Evolutionary conservation across 2,329 filamentous ascomycete species (phyloP).

Genomic region (Tolypocladium ophioglossoides): DNA sequence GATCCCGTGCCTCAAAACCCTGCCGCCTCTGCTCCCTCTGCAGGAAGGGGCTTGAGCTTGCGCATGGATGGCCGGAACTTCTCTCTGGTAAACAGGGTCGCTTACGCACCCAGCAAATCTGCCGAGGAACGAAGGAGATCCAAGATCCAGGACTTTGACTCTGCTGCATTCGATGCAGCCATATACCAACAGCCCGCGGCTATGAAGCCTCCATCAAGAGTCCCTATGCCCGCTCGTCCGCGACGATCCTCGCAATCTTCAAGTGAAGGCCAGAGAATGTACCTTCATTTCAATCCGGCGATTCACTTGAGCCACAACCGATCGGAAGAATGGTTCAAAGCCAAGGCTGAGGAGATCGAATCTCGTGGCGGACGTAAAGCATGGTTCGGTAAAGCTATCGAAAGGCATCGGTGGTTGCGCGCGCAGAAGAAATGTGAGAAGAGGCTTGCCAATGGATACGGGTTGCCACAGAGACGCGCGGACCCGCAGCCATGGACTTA

Average conservation of each 20-base stretch:
- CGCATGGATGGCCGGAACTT: neutral
- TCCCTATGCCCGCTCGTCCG: conserved; percentile 5
- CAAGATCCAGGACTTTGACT: conserved; percentile 5
- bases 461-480: neutral
- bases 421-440: conserved; percentile 8
- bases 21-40: neutral
- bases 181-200: conserved; percentile 26
- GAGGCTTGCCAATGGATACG: conserved; percentile 2
- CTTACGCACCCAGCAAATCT: neutral
- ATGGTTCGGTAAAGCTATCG: conserved; percentile 35
- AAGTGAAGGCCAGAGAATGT: conserved; percentile 22
- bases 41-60: neutral
- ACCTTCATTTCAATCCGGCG: conserved; percentile 38
- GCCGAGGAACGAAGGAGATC: neutral
- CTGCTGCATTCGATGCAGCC: conserved; percentile 23
- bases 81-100: neutral
- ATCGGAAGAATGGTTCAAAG: conserved; percentile 32
- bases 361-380: conserved; percentile 37
- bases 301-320: conserved; percentile 34
- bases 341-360: conserved; percentile 39
- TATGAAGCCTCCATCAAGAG: conserved; percentile 12
- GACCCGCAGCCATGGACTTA: conserved; percentile 19
- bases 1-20: neutral
- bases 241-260: conserved; percentile 3
- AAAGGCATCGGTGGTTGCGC: conserved; percentile 24